Percentiles rank a stretch among this genome's conserved stretches.
These are phyloP conservation scores for Penicillium italicum DNA, from an alignment of 2,329 filamentous ascomycete species.

Conservation along the genomic window DNA sequence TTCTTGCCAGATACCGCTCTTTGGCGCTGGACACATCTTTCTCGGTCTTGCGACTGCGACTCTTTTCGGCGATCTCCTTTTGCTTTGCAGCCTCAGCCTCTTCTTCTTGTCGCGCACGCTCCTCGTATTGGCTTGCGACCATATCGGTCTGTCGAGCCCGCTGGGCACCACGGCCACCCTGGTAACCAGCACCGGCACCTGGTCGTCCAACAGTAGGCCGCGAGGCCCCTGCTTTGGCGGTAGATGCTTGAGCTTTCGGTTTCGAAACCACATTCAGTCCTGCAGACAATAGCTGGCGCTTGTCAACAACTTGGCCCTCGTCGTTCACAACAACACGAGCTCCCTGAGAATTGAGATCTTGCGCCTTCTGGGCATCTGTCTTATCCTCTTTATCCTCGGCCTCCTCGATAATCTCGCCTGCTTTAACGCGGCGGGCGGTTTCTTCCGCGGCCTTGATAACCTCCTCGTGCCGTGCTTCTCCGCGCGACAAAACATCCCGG, in stretches of 20 bases:
- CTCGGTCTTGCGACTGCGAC: slow-evolving; percentile 57
- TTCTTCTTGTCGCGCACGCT: slow-evolving; percentile 52
- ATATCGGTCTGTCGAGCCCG: slow-evolving; percentile 58
- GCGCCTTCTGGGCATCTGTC: slow-evolving; percentile 53
- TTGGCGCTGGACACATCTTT: slow-evolving; percentile 58
- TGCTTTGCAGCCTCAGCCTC: slow-evolving; percentile 57
- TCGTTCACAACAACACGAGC: slow-evolving; percentile 59
- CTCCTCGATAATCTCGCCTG: slow-evolving; percentile 30
- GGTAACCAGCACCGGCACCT: slow-evolving; percentile 28
- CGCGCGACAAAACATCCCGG: slow-evolving; percentile 56
- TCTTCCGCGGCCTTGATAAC: slow-evolving; percentile 54
- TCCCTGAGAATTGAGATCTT: slow-evolving; percentile 50
- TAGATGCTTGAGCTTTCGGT: slow-evolving; percentile 40
- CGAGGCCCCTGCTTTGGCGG: slow-evolving; percentile 16
- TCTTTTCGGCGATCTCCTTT: slow-evolving; percentile 52
- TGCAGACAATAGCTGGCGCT: slow-evolving; percentile 59
- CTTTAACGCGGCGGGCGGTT: slow-evolving; percentile 34
- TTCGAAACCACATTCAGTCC: slow-evolving; percentile 60
- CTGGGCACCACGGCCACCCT: slow-evolving; percentile 43
- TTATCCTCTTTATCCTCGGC: slow-evolving; percentile 35
- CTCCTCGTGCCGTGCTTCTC: slow-evolving; percentile 56
- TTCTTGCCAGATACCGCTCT: slow-evolving; percentile 60
- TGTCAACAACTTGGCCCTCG: slow-evolving; percentile 62
- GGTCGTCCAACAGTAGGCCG: slow-evolving; percentile 16
- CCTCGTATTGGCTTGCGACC: slow-evolving; percentile 58